phyloP scores from a whole-genome alignment of 192 early-diverging fungal species.

The Entomortierella chlamydospora region DNA sequence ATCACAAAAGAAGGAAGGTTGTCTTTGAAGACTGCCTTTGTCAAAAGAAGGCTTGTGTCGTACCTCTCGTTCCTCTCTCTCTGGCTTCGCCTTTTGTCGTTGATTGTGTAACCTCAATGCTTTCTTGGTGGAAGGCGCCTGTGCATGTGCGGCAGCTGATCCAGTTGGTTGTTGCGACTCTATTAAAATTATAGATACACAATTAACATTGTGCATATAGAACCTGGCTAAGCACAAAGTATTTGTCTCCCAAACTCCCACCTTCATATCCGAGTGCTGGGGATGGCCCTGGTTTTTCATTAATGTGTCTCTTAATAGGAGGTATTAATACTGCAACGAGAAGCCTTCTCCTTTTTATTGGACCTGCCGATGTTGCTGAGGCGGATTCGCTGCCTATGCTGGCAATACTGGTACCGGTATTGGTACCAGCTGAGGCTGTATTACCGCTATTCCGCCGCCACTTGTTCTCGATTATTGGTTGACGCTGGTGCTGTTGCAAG shows the following conservation, averaged over 20 bases:
- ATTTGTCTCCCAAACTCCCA: background rate
- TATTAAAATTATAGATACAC: no score
- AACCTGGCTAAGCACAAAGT: no score
- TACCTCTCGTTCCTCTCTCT: no score
- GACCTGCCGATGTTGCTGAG: background rate
- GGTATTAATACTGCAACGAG: slow-evolving; percentile 3
- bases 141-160: background rate
- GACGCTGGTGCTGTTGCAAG: background rate
- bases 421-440: background rate
- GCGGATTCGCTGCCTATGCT: background rate
- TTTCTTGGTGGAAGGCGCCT: background rate
- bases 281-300: background rate
- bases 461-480: background rate
- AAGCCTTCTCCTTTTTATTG: background rate
- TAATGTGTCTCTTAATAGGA: background rate
- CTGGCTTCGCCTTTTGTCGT: background rate
- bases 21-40: no score
- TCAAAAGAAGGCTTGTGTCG: background rate
- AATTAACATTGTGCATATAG: no score
- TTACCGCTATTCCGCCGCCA: background rate
- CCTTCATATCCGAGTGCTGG: background rate
- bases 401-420: background rate
- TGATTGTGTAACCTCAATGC: background rate
- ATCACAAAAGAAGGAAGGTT: background rate
- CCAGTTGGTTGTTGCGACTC: background rate